Percentiles rank a stretch among this genome's conserved stretches.
These are phyloP conservation scores for Colletotrichum cordylinicola DNA, from an alignment of 2,329 filamentous ascomycete genomes.

Conservation along the genomic window DNA sequence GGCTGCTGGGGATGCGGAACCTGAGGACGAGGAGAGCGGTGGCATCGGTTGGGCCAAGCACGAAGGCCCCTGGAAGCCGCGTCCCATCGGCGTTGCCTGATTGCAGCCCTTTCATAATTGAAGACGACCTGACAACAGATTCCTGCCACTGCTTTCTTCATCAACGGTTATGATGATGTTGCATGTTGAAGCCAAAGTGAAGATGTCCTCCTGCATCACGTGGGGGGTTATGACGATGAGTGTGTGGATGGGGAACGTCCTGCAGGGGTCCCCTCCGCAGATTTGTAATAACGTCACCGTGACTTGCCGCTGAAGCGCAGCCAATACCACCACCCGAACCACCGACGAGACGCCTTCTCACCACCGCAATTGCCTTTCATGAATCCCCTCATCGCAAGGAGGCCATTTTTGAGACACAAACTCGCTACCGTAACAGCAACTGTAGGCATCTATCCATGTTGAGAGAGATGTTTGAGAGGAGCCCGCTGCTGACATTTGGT, in stretches of 20 bases:
- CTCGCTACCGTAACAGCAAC: conserved; percentile 30
- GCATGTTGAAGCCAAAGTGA: not conserved
- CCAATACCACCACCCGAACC: not conserved
- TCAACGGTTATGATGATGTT: not conserved
- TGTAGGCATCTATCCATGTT: conserved; percentile 29
- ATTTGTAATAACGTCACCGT: conserved; percentile 23
- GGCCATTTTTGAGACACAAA: conserved; percentile 38
- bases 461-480: not conserved
- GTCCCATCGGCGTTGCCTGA: conserved; percentile 62
- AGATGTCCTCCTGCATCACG: not conserved
- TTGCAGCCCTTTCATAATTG: not conserved
- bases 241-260: not conserved
- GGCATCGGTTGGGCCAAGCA: conserved; percentile 54
- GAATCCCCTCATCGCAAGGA: conserved; percentile 46
- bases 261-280: not conserved
- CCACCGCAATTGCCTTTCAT: conserved; percentile 33
- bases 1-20: conserved; percentile 2
- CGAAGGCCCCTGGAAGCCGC: conserved; percentile 60
- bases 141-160: not conserved
- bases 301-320: not conserved
- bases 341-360: not conserved
- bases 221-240: not conserved
- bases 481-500: conserved; percentile 22
- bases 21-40: conserved; percentile 13
- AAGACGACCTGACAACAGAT: not conserved